Evolutionary conservation across 1,139 yeast species (phyloP).

Genomic region (Debaryomyces nepalensis): DNA sequence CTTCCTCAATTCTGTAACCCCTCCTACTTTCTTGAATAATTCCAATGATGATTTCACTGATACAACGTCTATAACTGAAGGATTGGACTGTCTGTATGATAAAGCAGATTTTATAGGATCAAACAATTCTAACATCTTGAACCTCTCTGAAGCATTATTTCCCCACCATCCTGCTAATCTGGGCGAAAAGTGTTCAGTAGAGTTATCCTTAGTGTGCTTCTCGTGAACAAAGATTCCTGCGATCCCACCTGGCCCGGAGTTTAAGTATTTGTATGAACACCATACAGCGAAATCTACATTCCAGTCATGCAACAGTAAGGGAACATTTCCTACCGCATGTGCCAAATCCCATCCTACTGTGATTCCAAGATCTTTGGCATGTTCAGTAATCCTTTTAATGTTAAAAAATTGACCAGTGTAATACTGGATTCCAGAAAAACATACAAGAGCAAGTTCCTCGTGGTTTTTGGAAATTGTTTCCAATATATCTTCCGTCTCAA

Average conservation of each 20-base stretch:
- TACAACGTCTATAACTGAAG: conserved; percentile 82
- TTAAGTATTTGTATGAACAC: conserved; percentile 91
- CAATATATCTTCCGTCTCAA: conserved; percentile 68
- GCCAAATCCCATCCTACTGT: conserved; percentile 95
- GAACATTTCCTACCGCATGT: conserved; percentile 91
- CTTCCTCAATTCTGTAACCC: conserved; percentile 57
- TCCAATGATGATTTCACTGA: conserved; percentile 70
- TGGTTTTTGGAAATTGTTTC: conserved; percentile 57
- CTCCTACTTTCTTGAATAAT: conserved; percentile 64
- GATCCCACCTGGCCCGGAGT: conserved; percentile 91
- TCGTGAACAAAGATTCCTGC: conserved; percentile 82
- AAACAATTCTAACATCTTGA: conserved; percentile 78
- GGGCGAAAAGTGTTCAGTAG: conserved; percentile 49
- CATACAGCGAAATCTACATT: conserved; percentile 90
- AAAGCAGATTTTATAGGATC: conserved; percentile 83
- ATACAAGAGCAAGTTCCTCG: conserved; percentile 71
- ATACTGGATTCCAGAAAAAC: conserved; percentile 89
- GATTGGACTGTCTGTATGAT: conserved; percentile 91
- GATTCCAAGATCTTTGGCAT: conserved; percentile 53
- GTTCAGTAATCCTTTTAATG: conserved; percentile 65
- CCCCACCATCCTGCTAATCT: conserved; percentile 99
- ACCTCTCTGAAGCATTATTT: conserved; percentile 68
- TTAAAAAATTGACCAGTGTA: conserved; percentile 90
- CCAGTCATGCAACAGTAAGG: conserved; percentile 81
- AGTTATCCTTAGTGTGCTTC: conserved; percentile 41